Conservation (phyloP, 371 early-diverging fungal genomes). For the Mortierella polycephala region DNA sequence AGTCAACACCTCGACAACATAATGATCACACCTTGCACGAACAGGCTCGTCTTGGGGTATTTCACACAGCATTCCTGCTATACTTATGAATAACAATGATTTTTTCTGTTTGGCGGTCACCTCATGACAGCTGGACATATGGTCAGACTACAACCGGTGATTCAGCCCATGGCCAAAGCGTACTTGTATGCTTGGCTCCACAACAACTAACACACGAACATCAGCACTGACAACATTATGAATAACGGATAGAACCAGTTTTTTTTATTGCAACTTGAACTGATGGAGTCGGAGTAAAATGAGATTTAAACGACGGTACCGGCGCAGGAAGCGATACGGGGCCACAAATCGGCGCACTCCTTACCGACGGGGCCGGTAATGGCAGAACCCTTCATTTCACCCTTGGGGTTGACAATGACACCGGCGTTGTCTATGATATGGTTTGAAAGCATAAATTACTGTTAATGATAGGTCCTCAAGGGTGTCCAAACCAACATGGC, state of each 20-base stretch:
- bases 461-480: too few relatives aligned
- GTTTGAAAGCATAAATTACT: background rate
- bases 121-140: too few relatives aligned
- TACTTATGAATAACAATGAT: too few relatives aligned
- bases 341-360: slow-evolving; percentile 99
- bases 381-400: slow-evolving; percentile 99
- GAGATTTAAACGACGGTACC: slow-evolving; percentile 88
- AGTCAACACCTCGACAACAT: too few relatives aligned
- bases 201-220: slow-evolving; percentile 1
- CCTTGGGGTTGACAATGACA: slow-evolving; percentile 99
- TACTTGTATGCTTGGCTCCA: background rate
- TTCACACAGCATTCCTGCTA: too few relatives aligned
- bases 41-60: too few relatives aligned
- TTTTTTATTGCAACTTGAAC: slow-evolving; percentile 52
- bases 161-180: background rate
- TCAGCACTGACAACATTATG: background rate
- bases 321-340: slow-evolving; percentile 99
- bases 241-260: slow-evolving; percentile 22
- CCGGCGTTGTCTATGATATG: slow-evolving; percentile 89
- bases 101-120: too few relatives aligned
- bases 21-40: too few relatives aligned
- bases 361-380: slow-evolving; percentile 99
- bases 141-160: too few relatives aligned
- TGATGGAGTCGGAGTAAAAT: slow-evolving; percentile 42
- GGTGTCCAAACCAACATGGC: too few relatives aligned